These are phyloP conservation scores for Pleomassaria siparia DNA, from an alignment of 2,329 filamentous ascomycete species.

Conservation along the genomic window DNA sequence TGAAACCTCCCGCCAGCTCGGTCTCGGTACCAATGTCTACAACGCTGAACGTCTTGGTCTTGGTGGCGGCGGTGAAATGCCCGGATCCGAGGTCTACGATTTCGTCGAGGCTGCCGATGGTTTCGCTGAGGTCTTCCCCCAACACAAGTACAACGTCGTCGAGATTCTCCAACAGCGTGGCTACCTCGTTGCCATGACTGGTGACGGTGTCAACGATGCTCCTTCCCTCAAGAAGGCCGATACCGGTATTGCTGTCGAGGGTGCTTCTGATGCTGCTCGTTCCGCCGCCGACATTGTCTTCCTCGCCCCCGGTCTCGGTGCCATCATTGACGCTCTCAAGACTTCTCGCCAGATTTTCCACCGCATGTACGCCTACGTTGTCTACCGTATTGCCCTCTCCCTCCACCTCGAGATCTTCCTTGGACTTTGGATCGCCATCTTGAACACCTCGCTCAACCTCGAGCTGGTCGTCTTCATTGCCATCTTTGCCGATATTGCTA, in stretches of 20 bases:
- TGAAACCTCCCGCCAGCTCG: slow-evolving; percentile 87
- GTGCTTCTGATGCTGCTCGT: slow-evolving; percentile 85
- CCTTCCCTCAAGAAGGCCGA: slow-evolving; percentile 94
- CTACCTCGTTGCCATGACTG: slow-evolving; percentile 93
- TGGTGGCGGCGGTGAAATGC: slow-evolving; percentile 87
- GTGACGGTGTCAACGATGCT: slow-evolving; percentile 93
- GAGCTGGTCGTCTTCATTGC: slow-evolving; percentile 91
- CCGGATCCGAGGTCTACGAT: slow-evolving; percentile 90
- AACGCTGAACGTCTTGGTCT: slow-evolving; percentile 91
- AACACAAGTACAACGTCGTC: slow-evolving; percentile 94
- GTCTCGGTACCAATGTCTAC: slow-evolving; percentile 90
- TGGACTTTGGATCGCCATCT: slow-evolving; percentile 85
- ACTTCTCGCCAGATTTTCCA: slow-evolving; percentile 94
- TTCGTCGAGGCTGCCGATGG: slow-evolving; percentile 94
- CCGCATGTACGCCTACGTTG: slow-evolving; percentile 94
- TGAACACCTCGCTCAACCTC: slow-evolving; percentile 82
- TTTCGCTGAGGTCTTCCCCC: slow-evolving; percentile 91
- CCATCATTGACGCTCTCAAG: slow-evolving; percentile 90
- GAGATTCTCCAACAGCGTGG: slow-evolving; percentile 92
- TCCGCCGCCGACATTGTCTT: slow-evolving; percentile 94
- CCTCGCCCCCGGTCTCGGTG: slow-evolving; percentile 85
- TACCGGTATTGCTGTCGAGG: slow-evolving; percentile 92
- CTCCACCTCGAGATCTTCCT: slow-evolving; percentile 91
- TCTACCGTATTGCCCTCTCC: slow-evolving; percentile 91
- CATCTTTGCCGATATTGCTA: slow-evolving; percentile 92